These are phyloP conservation scores for Arthrinium puccinioides DNA, from an alignment of 2,329 filamentous ascomycete species.

Conservation along the genomic window DNA sequence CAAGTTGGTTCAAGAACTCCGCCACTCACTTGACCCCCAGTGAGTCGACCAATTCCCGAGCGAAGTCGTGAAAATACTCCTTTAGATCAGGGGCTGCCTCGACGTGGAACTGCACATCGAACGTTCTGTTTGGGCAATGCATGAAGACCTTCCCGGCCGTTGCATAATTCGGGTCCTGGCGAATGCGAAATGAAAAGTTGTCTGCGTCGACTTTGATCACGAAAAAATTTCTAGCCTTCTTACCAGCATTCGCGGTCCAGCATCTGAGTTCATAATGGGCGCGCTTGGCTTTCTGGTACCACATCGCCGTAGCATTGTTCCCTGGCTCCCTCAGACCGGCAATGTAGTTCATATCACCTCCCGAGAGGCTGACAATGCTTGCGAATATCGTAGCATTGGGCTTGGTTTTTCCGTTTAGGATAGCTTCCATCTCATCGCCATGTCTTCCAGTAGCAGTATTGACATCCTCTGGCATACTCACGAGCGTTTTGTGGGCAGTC, in stretches of 20 bases:
- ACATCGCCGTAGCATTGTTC: neutral
- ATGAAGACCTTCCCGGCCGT: slow-evolving; percentile 13
- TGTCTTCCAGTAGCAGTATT: no score
- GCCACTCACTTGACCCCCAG: slow-evolving; percentile 19
- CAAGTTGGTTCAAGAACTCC: no score
- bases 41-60: slow-evolving; percentile 13
- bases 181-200: slow-evolving; percentile 11
- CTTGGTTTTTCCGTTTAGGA: neutral
- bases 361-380: slow-evolving; percentile 1
- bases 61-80: slow-evolving; percentile 13
- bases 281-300: neutral
- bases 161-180: neutral
- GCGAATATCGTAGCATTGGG: neutral
- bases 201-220: slow-evolving; percentile 16
- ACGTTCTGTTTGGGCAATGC: slow-evolving; percentile 18
- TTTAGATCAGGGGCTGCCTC: slow-evolving; percentile 11
- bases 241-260: neutral
- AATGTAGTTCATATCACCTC: slow-evolving; percentile 7
- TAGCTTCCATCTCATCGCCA: slow-evolving; percentile 1
- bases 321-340: neutral
- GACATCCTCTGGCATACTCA: slow-evolving; percentile 2
- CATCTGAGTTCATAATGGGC: slow-evolving; percentile 7
- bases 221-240: slow-evolving; percentile 9
- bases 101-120: slow-evolving; percentile 19
- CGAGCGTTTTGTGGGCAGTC: neutral